Evolutionary conservation across 257 asterid species (phyloP), one percentile per base, ranked within the genome.

Genomic region (Lycium barbarum): DNA sequence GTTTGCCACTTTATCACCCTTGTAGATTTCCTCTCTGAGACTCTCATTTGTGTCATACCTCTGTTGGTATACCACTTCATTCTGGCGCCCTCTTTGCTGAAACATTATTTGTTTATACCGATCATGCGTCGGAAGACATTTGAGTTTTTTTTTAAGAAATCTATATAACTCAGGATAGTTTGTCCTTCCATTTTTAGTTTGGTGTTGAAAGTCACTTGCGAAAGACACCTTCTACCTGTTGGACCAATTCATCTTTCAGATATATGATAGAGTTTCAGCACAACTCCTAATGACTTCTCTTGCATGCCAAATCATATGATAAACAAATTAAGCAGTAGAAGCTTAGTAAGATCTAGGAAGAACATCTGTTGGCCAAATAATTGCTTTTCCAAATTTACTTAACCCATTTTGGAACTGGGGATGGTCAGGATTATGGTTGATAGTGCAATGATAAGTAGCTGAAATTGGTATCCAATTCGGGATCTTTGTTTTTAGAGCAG

Each of bases 1-100:
- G 82, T 53, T 53, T 9, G 61, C 82, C 66, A 78, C 65, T 78
- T 54, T 8, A 3, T 54, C 51, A 2, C 20, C 63, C 65, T 33
- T 78, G 82, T 33, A 53, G 45, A 26, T 47, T 78, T 53, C 49
- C 63, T 53, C 47, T 53, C 66, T 78, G 66, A 33, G 82, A 78
- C 49, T 26, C 63, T 76, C 66, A 33, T 78, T 78, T 26, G 26
- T 53, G 20, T 33, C 49, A 53, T 78, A 54, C 65, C 33, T 53
- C 49, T 54, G 65, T 78, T 53, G 49, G 66, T 78, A 49, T 78
- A 33, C 66, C 66, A 53, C 66, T 78, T 53, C 82, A 72, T 72
- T 45, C 58, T 9, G 17, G 35, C 57, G 26, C 57, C 18, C 47
- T 67, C 81, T 74, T 74, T 14, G 38, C 22, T 62, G 70, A 62